Percentiles rank a stretch among this genome's conserved stretches.
Evolutionary conservation across 345 rosid species (phyloP).

Genomic region (Sisymbrium altissimum): DNA sequence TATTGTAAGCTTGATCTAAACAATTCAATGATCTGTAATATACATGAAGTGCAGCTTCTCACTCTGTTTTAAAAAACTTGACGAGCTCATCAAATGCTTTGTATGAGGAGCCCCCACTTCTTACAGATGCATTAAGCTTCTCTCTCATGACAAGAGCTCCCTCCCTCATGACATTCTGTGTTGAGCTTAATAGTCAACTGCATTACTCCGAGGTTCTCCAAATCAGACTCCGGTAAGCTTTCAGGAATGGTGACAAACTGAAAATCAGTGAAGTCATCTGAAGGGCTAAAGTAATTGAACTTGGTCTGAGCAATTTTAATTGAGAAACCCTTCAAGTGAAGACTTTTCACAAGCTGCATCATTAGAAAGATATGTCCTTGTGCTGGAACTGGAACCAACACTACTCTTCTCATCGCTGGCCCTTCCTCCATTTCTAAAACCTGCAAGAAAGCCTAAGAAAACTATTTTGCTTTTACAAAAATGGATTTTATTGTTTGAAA

Average conservation of each 20-base stretch:
- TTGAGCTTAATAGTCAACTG: not conserved
- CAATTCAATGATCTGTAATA: too few relatives aligned
- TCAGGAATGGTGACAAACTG: conserved; percentile 25
- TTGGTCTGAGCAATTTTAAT: conserved; percentile 24
- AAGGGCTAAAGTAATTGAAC: conserved; percentile 21
- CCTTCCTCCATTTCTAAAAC: not conserved
- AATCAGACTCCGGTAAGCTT: conserved; percentile 10
- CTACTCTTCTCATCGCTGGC: not conserved
- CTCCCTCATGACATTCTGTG: conserved; percentile 1
- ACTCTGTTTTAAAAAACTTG: too few relatives aligned
- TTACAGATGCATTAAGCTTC: too few relatives aligned
- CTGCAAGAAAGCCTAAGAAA: not conserved
- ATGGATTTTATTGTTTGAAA: too few relatives aligned
- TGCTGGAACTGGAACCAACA: conserved; percentile 47
- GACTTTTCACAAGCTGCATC: conserved; percentile 53
- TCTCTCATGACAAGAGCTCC: too few relatives aligned
- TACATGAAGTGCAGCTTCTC: too few relatives aligned
- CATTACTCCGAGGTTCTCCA: not conserved
- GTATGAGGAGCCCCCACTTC: too few relatives aligned
- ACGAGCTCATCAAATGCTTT: too few relatives aligned
- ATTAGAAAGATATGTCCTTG: conserved; percentile 65
- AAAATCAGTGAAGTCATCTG: not conserved
- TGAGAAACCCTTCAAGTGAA: conserved; percentile 38
- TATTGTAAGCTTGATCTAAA: too few relatives aligned
- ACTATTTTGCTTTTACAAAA: too few relatives aligned